A percentile compares a stretch with the other conserved stretches of the same genome.
Evolutionary conservation across 495 filamentous ascomycete species (phyloP).

Genomic region (Choiromyces venosus): DNA sequence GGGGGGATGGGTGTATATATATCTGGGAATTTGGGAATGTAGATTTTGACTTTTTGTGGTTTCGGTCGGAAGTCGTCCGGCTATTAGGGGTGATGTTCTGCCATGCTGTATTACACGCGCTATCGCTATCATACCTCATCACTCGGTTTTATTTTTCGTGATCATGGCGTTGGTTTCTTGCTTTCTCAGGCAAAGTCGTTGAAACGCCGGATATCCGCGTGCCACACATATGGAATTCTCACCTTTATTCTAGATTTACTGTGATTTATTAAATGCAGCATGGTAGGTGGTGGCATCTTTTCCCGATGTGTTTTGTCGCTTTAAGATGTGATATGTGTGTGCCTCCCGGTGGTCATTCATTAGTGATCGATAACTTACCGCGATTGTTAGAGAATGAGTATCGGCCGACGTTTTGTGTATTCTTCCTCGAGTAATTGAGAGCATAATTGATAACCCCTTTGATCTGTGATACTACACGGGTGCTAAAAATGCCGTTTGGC

Average conservation of each 20-base stretch:
- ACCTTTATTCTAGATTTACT: not conserved
- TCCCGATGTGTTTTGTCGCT: not conserved
- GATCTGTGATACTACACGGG: too few species aligned
- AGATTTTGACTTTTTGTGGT: not conserved
- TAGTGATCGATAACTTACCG: not conserved
- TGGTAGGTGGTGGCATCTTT: not conserved
- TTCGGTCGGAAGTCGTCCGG: not conserved
- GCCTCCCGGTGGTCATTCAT: not conserved
- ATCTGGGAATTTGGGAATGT: not conserved
- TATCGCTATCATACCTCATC: not conserved
- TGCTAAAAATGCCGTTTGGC: not conserved
- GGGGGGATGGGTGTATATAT: not conserved
- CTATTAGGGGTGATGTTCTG: not conserved
- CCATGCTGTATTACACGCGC: not conserved
- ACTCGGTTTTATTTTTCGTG: not conserved
- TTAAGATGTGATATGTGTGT: not conserved
- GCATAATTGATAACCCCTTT: too few species aligned
- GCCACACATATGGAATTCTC: not conserved
- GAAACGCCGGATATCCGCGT: too few species aligned
- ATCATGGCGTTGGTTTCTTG: not conserved
- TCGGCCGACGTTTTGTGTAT: not conserved
- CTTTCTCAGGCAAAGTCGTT: not conserved
- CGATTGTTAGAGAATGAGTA: not conserved
- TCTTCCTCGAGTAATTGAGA: not conserved
- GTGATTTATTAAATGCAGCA: not conserved